These are phyloP conservation scores for Guyanaporus albipodus DNA, from an alignment of 768 basidiomycete species.

Conservation along the genomic window DNA sequence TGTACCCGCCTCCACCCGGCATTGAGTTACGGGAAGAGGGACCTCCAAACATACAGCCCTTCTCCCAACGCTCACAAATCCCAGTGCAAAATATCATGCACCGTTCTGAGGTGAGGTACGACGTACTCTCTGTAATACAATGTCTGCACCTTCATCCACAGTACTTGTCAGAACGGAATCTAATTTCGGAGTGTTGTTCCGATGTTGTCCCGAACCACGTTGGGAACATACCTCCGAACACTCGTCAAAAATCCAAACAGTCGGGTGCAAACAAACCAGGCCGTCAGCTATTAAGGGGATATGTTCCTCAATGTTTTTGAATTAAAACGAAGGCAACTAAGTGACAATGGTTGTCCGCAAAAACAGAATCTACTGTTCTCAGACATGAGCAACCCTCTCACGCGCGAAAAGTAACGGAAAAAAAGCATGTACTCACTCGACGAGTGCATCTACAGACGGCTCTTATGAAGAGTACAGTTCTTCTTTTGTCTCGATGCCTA, in stretches of 20 bases:
- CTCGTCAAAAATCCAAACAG: background rate
- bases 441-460: conserved; percentile 6
- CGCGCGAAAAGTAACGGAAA: background rate
- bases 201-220: background rate
- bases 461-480: conserved; percentile 53
- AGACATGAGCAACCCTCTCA: conserved; percentile 1
- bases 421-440: conserved; percentile 13
- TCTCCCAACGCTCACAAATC: too few species aligned
- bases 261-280: background rate
- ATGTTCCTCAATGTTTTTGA: conserved; percentile 11
- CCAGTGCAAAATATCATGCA: background rate
- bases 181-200: background rate
- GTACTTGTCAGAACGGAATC: background rate
- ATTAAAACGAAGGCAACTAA: conserved; percentile 18
- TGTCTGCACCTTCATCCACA: background rate
- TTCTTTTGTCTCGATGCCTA: conserved; percentile 61
- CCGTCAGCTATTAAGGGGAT: background rate
- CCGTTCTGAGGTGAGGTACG: background rate
- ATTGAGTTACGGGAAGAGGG: too few species aligned
- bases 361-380: conserved; percentile 25
- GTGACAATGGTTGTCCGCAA: conserved; percentile 18
- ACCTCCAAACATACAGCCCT: too few species aligned
- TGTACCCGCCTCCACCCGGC: too few species aligned
- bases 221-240: background rate
- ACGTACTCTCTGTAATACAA: background rate